Evolutionary conservation across 495 filamentous ascomycete species (phyloP).

Genomic region (Podospora didyma): DNA sequence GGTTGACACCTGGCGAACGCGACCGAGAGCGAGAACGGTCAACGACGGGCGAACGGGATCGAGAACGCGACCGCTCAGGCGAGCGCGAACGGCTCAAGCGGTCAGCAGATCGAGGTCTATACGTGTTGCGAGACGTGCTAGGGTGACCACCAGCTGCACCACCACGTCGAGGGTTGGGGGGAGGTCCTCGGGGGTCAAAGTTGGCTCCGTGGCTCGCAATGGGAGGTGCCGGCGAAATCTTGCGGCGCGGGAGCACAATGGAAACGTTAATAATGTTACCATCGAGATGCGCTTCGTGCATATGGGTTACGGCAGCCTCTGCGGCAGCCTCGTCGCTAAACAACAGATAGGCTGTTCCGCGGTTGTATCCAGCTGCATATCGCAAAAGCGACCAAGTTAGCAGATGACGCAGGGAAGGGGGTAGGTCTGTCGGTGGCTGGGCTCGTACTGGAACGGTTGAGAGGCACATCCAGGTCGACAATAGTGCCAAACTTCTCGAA

Average conservation of each 20-base stretch:
- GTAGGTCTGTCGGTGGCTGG: not conserved
- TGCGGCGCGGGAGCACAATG: conserved; percentile 83
- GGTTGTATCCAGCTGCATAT: conserved; percentile 75
- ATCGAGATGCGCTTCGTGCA: conserved; percentile 97
- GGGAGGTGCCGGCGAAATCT: conserved; percentile 50
- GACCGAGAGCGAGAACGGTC: too few species aligned
- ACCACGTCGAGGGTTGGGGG: conserved; percentile 21
- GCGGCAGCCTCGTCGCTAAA: conserved; percentile 75
- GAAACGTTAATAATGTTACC: conserved; percentile 85
- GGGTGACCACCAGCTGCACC: conserved; percentile 24
- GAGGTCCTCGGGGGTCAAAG: conserved; percentile 39
- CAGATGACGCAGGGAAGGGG: not conserved
- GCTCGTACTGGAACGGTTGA: conserved; percentile 79
- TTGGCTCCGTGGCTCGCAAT: conserved; percentile 46
- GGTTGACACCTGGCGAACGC: too few species aligned
- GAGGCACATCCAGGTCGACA: conserved; percentile 78
- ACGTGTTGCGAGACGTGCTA: conserved; percentile 40
- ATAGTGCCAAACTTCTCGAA: conserved; percentile 88
- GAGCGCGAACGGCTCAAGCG: conserved; percentile 41
- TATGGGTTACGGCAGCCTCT: conserved; percentile 86
- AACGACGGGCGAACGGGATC: too few species aligned
- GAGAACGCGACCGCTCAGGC: too few species aligned
- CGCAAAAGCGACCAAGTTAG: not conserved
- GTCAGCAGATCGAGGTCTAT: conserved; percentile 48
- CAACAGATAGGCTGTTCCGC: conserved; percentile 91